Conservation (phyloP, 106 monocot species). For the Iris macrosiphon region DNA sequence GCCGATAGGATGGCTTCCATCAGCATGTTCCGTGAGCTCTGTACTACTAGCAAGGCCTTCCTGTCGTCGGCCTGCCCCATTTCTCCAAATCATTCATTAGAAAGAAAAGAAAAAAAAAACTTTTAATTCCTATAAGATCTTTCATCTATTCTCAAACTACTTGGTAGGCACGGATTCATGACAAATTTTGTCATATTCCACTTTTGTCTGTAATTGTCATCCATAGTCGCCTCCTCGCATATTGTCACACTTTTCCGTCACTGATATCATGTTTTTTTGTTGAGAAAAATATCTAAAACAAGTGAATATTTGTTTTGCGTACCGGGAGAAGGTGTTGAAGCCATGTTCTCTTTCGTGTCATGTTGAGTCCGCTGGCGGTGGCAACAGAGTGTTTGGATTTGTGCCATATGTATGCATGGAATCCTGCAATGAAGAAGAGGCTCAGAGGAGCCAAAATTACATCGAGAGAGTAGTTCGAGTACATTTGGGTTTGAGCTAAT, state of each 20-base stretch:
- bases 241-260: no score
- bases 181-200: no score
- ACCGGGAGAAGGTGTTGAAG: conserved; percentile 29
- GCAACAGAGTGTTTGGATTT: conserved; percentile 10
- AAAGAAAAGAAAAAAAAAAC: background rate
- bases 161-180: no score
- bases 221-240: no score
- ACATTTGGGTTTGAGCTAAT: no score
- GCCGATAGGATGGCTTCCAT: conserved; percentile 48
- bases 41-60: conserved; percentile 41
- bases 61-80: conserved; percentile 25
- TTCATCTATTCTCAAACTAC: no score
- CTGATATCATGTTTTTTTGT: background rate
- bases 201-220: no score
- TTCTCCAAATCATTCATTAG: background rate
- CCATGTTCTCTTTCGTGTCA: conserved; percentile 26
- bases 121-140: background rate
- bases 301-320: background rate
- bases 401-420: conserved; percentile 43
- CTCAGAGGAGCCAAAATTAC: conserved; percentile 31
- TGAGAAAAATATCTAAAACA: background rate
- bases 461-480: conserved; percentile 32
- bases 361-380: background rate
- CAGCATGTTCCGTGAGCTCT: conserved; percentile 37
- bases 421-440: conserved; percentile 27